These are phyloP conservation scores for Fusarium domesticum DNA, from an alignment of 2,329 filamentous ascomycete genomes.

Conservation along the genomic window DNA sequence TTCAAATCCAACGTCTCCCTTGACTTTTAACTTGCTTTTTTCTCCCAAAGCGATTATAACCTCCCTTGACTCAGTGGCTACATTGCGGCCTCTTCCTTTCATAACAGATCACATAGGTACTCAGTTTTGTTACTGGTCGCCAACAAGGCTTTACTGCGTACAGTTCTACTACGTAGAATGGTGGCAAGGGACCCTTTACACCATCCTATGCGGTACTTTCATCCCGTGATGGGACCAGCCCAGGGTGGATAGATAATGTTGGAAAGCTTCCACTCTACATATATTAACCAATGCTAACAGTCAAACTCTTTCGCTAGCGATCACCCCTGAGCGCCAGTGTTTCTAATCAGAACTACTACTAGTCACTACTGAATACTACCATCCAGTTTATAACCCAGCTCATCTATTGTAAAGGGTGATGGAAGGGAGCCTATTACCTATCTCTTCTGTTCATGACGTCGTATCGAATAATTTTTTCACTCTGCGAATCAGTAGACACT, in stretches of 20 bases:
- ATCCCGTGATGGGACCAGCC: conserved; percentile 22
- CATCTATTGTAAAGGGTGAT: no score
- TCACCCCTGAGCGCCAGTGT: conserved; percentile 21
- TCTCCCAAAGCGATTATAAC: no score
- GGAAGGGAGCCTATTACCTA: no score
- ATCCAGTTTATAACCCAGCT: no score
- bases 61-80: neutral
- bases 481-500: no score
- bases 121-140: no score
- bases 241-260: conserved; percentile 17
- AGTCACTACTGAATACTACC: no score
- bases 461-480: no score
- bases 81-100: conserved; percentile 1
- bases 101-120: no score
- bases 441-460: no score
- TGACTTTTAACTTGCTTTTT: neutral
- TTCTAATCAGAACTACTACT: conserved; percentile 13
- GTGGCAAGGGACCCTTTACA: conserved; percentile 14
- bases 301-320: conserved; percentile 6
- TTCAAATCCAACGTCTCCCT: neutral
- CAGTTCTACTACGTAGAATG: conserved; percentile 10
- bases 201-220: conserved; percentile 13
- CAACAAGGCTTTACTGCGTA: conserved; percentile 2
- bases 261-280: conserved; percentile 10
- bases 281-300: conserved; percentile 13